Conservation (phyloP, 495 filamentous ascomycete genomes). For the Lepidopterella palustris region DNA sequence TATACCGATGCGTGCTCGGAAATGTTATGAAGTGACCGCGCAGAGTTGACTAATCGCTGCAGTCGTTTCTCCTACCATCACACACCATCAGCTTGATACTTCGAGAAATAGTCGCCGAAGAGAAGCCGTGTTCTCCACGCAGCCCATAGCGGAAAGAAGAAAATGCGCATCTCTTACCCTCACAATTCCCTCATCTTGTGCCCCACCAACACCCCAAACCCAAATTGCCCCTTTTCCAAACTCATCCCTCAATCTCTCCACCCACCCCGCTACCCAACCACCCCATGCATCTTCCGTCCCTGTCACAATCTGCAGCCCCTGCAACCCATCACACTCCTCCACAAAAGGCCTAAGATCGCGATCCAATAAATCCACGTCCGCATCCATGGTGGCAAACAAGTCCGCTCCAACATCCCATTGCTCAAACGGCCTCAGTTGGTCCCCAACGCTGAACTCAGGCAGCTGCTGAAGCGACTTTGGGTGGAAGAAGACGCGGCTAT, state of each 20-base stretch:
- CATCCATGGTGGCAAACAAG: constrained; percentile 72
- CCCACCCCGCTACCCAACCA: constrained; percentile 72
- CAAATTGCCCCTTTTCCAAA: constrained; percentile 79
- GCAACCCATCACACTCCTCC: constrained; percentile 90
- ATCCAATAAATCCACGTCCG: constrained; percentile 81
- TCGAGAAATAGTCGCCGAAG: no score
- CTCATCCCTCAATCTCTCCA: constrained; percentile 80
- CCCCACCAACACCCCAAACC: constrained; percentile 75
- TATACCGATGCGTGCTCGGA: constrained; percentile 69
- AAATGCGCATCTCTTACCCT: constrained; percentile 44
- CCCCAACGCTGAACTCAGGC: constrained; percentile 76
- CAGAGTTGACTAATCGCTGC: constrained; percentile 50
- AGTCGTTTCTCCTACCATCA: constrained; percentile 30
- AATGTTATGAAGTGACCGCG: constrained; percentile 59
- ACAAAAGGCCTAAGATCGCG: constrained; percentile 76
- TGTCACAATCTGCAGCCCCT: constrained; percentile 76
- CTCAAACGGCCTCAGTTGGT: constrained; percentile 73
- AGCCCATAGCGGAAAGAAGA: constrained; percentile 3
- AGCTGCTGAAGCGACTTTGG: constrained; percentile 67
- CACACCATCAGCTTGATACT: no score
- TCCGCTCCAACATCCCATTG: constrained; percentile 73
- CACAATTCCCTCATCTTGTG: constrained; percentile 41
- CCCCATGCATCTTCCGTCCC: constrained; percentile 88
- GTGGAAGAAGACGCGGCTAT: constrained; percentile 84
- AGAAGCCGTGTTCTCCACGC: no score